Conservation (phyloP, 176 grass and related monocot species). For the Eleusine indica region DNA sequence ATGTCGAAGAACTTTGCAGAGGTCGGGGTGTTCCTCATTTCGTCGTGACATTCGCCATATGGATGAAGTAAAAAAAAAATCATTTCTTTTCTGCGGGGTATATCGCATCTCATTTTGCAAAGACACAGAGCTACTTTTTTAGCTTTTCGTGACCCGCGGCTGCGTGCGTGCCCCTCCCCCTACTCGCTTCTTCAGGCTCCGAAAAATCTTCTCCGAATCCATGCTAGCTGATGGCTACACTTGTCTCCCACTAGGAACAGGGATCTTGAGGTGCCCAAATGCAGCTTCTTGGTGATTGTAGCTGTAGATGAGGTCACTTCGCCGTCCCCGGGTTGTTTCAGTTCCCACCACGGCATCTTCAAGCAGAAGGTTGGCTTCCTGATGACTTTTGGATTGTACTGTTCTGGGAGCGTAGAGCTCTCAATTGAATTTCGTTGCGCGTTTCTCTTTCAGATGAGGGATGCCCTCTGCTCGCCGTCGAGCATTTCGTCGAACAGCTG, state of each 20-base stretch:
- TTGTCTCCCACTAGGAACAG: slow-evolving; percentile 10
- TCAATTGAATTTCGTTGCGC: background rate
- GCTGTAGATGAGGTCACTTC: background rate
- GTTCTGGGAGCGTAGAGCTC: background rate
- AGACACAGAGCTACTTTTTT: slow-evolving; percentile 3
- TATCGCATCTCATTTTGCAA: slow-evolving; percentile 9
- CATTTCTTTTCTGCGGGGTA: background rate
- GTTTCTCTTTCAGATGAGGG: background rate
- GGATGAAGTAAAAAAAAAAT: background rate
- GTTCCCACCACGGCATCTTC: background rate
- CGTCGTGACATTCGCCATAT: background rate
- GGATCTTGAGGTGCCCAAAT: background rate
- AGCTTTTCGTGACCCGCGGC: background rate
- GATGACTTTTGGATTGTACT: background rate
- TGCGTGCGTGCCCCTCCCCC: background rate
- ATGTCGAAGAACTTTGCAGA: too few relatives aligned
- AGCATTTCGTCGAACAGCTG: slow-evolving; percentile 47
- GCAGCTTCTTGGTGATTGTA: background rate
- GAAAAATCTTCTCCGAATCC: slow-evolving; percentile 18
- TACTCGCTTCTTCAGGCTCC: background rate
- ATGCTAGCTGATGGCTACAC: background rate
- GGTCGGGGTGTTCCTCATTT: background rate
- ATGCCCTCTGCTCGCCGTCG: background rate
- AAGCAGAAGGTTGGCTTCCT: background rate
- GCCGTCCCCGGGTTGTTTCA: background rate